These are phyloP conservation scores for Hyaloscypha variabilis DNA, from an alignment of 495 filamentous ascomycete species.

Conservation along the genomic window DNA sequence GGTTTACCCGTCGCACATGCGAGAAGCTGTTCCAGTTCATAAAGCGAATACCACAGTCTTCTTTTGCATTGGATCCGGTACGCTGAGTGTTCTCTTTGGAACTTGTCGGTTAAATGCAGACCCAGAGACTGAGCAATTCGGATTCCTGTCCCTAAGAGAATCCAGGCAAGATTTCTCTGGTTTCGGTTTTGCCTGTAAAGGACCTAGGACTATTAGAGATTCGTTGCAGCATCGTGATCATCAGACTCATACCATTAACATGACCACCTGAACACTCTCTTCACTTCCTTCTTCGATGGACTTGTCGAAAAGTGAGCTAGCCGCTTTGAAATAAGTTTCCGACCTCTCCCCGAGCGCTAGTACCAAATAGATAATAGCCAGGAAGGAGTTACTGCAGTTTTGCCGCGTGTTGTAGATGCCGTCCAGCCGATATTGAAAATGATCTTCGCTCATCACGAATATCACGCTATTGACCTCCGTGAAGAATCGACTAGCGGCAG, in stretches of 20 bases:
- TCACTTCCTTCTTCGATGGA: not conserved
- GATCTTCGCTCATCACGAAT: not conserved
- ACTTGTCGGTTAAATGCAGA: not conserved
- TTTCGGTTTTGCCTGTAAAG: constrained; percentile 1
- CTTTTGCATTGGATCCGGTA: not conserved
- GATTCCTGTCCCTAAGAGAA: not conserved
- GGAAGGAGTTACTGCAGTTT: not conserved
- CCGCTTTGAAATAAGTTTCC: not conserved
- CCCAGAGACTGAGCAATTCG: constrained; percentile 1
- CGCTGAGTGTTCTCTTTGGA: not conserved
- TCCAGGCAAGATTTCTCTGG: not conserved
- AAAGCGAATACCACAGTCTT: not conserved
- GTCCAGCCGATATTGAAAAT: not conserved
- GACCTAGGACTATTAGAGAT: not conserved
- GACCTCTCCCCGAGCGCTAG: not conserved
- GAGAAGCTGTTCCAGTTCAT: not conserved
- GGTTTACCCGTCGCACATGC: not conserved
- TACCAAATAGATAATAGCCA: not conserved
- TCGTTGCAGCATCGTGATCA: not conserved
- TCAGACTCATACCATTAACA: not conserved
- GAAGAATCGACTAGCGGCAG: not conserved
- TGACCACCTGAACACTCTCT: constrained; percentile 1
- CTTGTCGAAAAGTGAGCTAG: not conserved
- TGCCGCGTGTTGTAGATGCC: not conserved
- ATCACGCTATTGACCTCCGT: not conserved